Conservation (phyloP, 768 basidiomycete species). For the Rhodosporidiobolus odoratus region DNA sequence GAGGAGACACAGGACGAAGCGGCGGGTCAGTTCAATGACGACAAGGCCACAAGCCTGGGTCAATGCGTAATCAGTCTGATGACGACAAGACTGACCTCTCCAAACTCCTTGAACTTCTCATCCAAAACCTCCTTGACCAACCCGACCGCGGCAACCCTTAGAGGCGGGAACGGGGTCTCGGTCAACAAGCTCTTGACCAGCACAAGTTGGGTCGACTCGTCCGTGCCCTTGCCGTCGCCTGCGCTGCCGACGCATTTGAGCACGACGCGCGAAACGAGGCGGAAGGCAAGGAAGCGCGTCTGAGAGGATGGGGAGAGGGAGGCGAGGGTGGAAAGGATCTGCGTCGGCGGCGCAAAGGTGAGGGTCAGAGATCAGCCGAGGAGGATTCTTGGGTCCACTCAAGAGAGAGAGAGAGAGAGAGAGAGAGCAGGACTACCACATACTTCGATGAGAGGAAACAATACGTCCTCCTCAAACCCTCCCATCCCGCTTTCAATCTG, state of each 20-base stretch:
- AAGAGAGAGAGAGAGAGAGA: neutral
- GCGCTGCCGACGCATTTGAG: neutral
- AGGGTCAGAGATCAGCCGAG: neutral
- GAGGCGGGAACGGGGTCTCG: neutral
- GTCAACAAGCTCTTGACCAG: neutral
- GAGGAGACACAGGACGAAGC: neutral
- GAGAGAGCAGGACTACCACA: neutral
- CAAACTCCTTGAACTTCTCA: neutral
- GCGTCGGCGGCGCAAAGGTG: neutral
- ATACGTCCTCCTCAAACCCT: neutral
- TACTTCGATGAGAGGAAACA: slow-evolving; percentile 3
- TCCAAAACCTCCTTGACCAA: neutral
- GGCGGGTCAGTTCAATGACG: neutral
- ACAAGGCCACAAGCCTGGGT: too few relatives aligned
- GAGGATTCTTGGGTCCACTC: too few relatives aligned
- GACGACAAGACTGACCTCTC: neutral
- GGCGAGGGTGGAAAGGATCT: slow-evolving; percentile 12
- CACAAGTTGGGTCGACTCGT: neutral
- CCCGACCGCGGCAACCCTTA: neutral
- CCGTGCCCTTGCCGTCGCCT: neutral
- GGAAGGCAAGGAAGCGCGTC: slow-evolving; percentile 12
- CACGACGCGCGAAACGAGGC: neutral
- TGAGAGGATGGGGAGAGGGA: neutral
- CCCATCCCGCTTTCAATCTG: neutral
- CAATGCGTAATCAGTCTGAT: neutral